Evolutionary conservation across 805 yeast genomes (phyloP).

Genomic region (Maudiozyma pseudohumilis): DNA sequence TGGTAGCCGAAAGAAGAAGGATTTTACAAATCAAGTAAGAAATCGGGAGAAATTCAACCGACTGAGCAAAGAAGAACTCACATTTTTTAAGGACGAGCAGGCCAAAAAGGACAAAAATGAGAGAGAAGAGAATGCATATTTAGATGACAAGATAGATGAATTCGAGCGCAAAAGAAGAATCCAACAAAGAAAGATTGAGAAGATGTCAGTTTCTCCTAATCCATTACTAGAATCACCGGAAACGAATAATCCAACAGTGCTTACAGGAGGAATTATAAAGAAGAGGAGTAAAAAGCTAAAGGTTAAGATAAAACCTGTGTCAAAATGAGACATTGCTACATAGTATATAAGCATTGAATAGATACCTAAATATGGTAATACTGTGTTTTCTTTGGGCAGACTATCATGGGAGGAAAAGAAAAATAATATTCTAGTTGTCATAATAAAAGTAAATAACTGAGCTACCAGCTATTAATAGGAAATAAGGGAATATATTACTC

Average conservation of each 20-base stretch:
- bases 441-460: no score
- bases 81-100: conserved; percentile 10
- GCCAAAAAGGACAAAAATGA: conserved; percentile 6
- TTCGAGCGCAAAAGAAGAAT: conserved; percentile 6
- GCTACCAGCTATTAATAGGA: no score
- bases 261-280: conserved; percentile 2
- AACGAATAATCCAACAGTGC: not conserved
- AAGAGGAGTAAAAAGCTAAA: conserved; percentile 6
- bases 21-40: conserved; percentile 15
- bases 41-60: conserved; percentile 25
- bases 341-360: not conserved
- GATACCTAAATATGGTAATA: not conserved
- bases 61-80: conserved; percentile 18
- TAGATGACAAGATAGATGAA: conserved; percentile 1
- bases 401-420: not conserved
- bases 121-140: conserved; percentile 4
- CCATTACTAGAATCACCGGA: not conserved
- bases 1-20: conserved; percentile 22
- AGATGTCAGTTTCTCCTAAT: no score
- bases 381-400: not conserved
- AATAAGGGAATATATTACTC: no score
- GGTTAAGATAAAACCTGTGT: conserved; percentile 1
- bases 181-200: not conserved
- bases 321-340: not conserved
- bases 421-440: not conserved